Evolutionary conservation across 2,329 filamentous ascomycete genomes (phyloP).

Genomic region (Fusarium sp.): DNA sequence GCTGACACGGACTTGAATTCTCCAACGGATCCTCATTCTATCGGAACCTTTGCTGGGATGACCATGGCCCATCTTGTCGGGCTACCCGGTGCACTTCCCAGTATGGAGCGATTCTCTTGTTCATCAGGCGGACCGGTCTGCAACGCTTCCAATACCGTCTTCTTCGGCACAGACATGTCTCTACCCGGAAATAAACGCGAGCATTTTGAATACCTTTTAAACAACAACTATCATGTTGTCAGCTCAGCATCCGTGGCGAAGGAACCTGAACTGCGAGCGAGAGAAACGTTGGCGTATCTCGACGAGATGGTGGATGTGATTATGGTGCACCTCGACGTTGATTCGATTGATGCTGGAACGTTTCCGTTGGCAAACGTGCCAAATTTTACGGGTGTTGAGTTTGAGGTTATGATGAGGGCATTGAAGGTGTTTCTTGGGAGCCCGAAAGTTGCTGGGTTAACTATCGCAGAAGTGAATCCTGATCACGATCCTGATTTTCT

Average conservation of each 20-base stretch:
- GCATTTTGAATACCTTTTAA: slow-evolving; percentile 39
- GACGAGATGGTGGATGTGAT: slow-evolving; percentile 32
- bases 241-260: slow-evolving; percentile 27
- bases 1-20: slow-evolving; percentile 39
- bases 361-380: slow-evolving; percentile 39
- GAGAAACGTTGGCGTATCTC: slow-evolving; percentile 27
- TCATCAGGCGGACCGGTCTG: slow-evolving; percentile 33
- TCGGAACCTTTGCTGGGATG: slow-evolving; percentile 38
- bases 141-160: slow-evolving; percentile 30
- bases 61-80: slow-evolving; percentile 37
- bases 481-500: slow-evolving; percentile 34
- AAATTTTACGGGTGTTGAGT: slow-evolving; percentile 36
- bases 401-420: slow-evolving; percentile 37
- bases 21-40: slow-evolving; percentile 30
- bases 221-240: slow-evolving; percentile 37
- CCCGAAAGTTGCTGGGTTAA: slow-evolving; percentile 23
- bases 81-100: slow-evolving; percentile 11
- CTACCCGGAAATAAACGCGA: slow-evolving; percentile 35
- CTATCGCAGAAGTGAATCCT: slow-evolving; percentile 38
- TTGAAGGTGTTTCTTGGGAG: slow-evolving; percentile 15
- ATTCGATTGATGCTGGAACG: slow-evolving; percentile 33
- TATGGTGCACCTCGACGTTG: slow-evolving; percentile 39
- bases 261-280: slow-evolving; percentile 22
- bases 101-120: slow-evolving; percentile 34
- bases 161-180: slow-evolving; percentile 40